These are phyloP conservation scores for Leccinellum albellum DNA, from an alignment of 768 basidiomycete genomes.

Conservation along the genomic window DNA sequence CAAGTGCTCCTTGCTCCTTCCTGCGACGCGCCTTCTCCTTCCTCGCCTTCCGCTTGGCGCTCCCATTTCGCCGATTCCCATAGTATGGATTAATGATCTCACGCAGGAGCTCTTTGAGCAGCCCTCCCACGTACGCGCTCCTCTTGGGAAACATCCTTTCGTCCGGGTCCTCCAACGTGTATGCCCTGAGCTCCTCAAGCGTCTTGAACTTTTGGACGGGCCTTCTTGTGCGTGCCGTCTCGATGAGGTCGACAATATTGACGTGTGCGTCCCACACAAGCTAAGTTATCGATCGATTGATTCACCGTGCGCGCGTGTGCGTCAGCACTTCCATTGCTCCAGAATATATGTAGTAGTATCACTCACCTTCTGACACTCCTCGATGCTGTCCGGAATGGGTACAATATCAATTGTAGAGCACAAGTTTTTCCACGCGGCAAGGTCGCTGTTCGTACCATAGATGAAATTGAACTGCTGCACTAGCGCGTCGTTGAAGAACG, in stretches of 20 bases:
- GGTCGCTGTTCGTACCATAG: conserved; percentile 18
- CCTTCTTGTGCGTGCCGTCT: conserved; percentile 7
- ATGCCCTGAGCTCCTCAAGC: conserved; percentile 18
- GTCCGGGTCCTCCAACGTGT: conserved; percentile 14
- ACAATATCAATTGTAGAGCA: conserved; percentile 15
- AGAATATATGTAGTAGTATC: not conserved
- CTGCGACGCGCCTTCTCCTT: conserved; percentile 3
- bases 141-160: conserved; percentile 28
- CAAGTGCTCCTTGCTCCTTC: not conserved
- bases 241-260: conserved; percentile 32
- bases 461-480: conserved; percentile 24
- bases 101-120: conserved; percentile 28
- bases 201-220: conserved; percentile 20
- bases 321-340: not conserved
- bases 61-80: conserved; percentile 17
- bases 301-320: not conserved
- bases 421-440: conserved; percentile 20
- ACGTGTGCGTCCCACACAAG: conserved; percentile 23
- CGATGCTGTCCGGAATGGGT: conserved; percentile 11
- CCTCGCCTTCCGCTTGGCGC: conserved; percentile 13
- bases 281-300: conserved; percentile 5
- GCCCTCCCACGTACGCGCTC: conserved; percentile 25
- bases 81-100: conserved; percentile 19
- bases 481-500: conserved; percentile 20
- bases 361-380: conserved; percentile 18